Evolutionary conservation across 208 protist species (phyloP).

Genomic region (Acanthamoeba culbertsoni): DNA sequence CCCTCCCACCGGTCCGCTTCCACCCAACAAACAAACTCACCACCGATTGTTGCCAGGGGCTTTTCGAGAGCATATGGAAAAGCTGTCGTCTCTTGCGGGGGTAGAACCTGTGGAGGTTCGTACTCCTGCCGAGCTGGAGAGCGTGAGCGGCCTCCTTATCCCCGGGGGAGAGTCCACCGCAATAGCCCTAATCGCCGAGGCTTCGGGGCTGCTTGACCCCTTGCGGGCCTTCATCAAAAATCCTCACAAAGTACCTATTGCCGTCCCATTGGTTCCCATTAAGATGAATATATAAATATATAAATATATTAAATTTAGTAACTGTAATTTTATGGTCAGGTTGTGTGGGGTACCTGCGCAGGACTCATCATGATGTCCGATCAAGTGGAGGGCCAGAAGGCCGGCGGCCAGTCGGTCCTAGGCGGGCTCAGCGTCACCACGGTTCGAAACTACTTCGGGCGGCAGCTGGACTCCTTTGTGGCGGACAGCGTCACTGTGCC

Average conservation of each 20-base stretch:
- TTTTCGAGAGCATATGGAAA: slow-evolving; percentile 65
- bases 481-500: slow-evolving; percentile 2
- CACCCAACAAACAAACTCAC: background rate
- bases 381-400: slow-evolving; percentile 65
- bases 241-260: slow-evolving; percentile 16
- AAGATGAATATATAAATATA: too few relatives aligned
- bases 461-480: slow-evolving; percentile 64
- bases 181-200: slow-evolving; percentile 64
- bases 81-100: slow-evolving; percentile 29
- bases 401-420: slow-evolving; percentile 66
- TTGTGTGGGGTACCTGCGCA: slow-evolving; percentile 71
- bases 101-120: slow-evolving; percentile 36
- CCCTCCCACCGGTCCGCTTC: too few relatives aligned
- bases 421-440: slow-evolving; percentile 63
- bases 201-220: slow-evolving; percentile 58
- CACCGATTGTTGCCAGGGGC: slow-evolving; percentile 49
- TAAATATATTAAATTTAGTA: too few relatives aligned
- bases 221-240: slow-evolving; percentile 52
- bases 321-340: background rate
- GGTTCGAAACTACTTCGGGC: slow-evolving; percentile 69
- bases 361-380: slow-evolving; percentile 71
- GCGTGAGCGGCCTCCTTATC: slow-evolving; percentile 66
- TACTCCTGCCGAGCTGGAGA: slow-evolving; percentile 14
- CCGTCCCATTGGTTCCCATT: too few relatives aligned
- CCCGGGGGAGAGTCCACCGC: slow-evolving; percentile 72